Percentiles rank a stretch among this genome's conserved stretches.
These are phyloP conservation scores for Trichophyton equinum DNA, from an alignment of 2,329 filamentous ascomycete genomes.

Conservation along the genomic window DNA sequence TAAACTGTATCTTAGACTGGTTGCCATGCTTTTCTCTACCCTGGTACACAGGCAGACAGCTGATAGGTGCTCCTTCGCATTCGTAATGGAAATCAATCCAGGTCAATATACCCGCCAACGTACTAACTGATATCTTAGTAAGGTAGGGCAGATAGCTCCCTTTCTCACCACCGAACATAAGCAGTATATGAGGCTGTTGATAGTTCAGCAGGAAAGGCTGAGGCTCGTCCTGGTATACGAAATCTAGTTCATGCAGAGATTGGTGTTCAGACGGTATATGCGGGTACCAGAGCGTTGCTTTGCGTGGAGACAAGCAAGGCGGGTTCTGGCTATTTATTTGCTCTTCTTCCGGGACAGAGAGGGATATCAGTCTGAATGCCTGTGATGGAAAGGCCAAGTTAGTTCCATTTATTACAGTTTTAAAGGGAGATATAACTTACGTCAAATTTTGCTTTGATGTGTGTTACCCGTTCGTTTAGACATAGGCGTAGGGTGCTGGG, in stretches of 20 bases:
- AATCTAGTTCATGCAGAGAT: slow-evolving; percentile 10
- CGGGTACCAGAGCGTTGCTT: slow-evolving; percentile 16
- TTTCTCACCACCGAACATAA: slow-evolving; percentile 15
- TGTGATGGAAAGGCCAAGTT: not conserved
- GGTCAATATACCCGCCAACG: slow-evolving; percentile 9
- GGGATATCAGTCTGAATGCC: slow-evolving; percentile 15
- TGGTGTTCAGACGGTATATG: slow-evolving; percentile 10
- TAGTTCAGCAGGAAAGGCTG: slow-evolving; percentile 1
- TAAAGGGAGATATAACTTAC: slow-evolving; percentile 6
- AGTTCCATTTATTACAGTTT: not conserved
- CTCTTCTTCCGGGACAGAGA: slow-evolving; percentile 14
- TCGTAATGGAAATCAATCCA: slow-evolving; percentile 15
- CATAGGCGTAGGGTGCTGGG: slow-evolving; percentile 14
- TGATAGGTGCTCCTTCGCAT: not conserved
- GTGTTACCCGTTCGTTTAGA: slow-evolving; percentile 12
- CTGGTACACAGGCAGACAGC: not conserved
- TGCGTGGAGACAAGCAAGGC: slow-evolving; percentile 11
- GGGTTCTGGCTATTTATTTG: slow-evolving; percentile 7
- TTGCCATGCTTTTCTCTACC: not conserved
- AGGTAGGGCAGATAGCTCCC: slow-evolving; percentile 14
- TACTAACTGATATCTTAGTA: slow-evolving; percentile 14
- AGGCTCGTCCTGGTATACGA: slow-evolving; percentile 4
- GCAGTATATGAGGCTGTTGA: slow-evolving; percentile 13
- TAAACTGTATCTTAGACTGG: slow-evolving; percentile 11
- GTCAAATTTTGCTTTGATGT: slow-evolving; percentile 14